Conservation (phyloP, 257 asterid genomes). For the Solanum ahanhuiri region DNA sequence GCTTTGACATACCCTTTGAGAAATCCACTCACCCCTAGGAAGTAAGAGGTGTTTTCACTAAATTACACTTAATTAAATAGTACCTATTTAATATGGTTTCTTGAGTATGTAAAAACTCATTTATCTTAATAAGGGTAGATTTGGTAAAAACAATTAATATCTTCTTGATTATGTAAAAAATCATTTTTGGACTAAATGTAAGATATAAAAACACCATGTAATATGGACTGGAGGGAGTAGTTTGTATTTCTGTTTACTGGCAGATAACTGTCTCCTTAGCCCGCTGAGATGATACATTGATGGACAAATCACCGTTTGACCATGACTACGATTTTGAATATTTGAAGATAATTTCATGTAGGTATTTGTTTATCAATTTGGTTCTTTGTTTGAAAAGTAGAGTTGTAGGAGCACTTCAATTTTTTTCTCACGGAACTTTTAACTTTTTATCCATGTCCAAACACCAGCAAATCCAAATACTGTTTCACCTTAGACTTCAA, state of each 20-base stretch:
- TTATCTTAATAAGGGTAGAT: no score
- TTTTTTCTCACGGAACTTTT: neutral
- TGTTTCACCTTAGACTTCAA: neutral
- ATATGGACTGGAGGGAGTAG: neutral
- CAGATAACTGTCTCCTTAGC: neutral
- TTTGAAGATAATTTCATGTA: neutral
- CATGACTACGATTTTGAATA: neutral
- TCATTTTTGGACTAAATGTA: neutral
- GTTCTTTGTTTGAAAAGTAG: neutral
- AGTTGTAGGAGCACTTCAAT: neutral
- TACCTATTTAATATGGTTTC: neutral
- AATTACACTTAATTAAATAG: neutral
- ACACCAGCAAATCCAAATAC: neutral
- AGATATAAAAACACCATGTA: neutral
- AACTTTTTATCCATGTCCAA: neutral
- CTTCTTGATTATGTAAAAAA: neutral
- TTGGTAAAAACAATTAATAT: neutral
- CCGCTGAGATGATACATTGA: neutral
- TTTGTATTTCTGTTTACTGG: neutral
- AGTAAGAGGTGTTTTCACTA: neutral
- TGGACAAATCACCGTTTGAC: neutral
- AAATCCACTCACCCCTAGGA: neutral
- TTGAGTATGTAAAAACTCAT: neutral
- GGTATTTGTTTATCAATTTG: neutral
- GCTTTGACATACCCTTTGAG: neutral